Base-by-base conservation (phyloP, 768 basidiomycete genomes). In the Lactarius deliciosus region DNA sequence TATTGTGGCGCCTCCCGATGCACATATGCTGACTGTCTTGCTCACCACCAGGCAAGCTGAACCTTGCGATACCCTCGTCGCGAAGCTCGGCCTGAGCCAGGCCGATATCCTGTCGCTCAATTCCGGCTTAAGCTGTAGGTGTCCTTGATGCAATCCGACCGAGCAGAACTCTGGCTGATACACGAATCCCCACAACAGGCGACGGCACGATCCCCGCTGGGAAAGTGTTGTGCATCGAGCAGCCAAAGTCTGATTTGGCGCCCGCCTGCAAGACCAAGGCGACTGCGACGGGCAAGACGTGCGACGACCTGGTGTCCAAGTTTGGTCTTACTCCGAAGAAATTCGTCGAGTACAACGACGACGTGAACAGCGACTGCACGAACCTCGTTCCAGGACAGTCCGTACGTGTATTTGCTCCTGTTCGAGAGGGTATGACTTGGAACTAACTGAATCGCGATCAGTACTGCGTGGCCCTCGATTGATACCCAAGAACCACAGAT, bases 311-410 rank as follows among this genome's bases (percentile, higher is more conserved):
- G 10, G 43, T 55, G 8, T 15, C 30, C 5, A 4, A 15, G 2
- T 68, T 40, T 54, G 43, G 61, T 15, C 43, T 69, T 34, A 57
- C 59, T 15, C 0, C 3, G 18, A 3, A 1, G 16, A 2, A 34
- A 3, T 69, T 69, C 25, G 57, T 55, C 18, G 5, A 43, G 4
- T 67, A 60, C n/a, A 69, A 69, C 16, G 62, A 61, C 59, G 13
- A 64, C 4, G 66, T 68, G 36, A 25, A 68, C 28, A 10, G 16
- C 15, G 5, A 13, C 16, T 69, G 69, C 34, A 20, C 22, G 1
- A 25, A 69, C 55, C 66, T 69, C 16, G 22, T 57, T 43, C 1
- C 34, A 1, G 66, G 66, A 22, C 4, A 50, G 2, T 6, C 45
- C 8, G 69, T 69, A 30, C 45, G 69, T 69, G 32, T 34, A 28